These are phyloP conservation scores for Cadophora malorum DNA, from an alignment of 2,329 filamentous ascomycete species.

Conservation along the genomic window DNA sequence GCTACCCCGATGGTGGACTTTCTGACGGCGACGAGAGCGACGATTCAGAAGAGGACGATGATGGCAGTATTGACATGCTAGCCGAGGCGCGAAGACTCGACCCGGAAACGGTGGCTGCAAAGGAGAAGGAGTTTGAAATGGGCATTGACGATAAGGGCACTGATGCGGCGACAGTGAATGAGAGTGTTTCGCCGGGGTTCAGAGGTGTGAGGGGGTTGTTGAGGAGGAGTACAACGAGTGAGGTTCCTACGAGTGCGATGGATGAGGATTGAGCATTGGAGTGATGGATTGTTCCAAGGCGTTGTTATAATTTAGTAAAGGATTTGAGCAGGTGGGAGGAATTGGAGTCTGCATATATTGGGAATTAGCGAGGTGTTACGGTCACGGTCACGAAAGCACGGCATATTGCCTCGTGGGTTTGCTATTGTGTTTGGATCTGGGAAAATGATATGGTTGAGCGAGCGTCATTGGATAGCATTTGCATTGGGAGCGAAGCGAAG, in stretches of 20 bases:
- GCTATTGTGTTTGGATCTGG: not conserved
- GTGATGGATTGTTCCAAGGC: no score
- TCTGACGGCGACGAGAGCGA: slow-evolving; percentile 19
- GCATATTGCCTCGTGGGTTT: not conserved
- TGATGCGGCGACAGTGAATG: slow-evolving; percentile 28
- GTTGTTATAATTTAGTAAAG: no score
- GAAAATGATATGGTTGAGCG: not conserved
- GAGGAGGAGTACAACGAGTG: not conserved
- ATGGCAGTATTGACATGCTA: slow-evolving; percentile 37
- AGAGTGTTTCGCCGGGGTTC: slow-evolving; percentile 13
- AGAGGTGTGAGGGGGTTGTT: not conserved
- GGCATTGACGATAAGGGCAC: slow-evolving; percentile 11
- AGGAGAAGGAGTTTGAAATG: slow-evolving; percentile 37
- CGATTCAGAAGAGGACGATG: slow-evolving; percentile 31
- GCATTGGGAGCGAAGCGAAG: slow-evolving; percentile 8
- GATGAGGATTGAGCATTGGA: not conserved
- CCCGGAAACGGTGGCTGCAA: slow-evolving; percentile 28
- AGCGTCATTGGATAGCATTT: not conserved
- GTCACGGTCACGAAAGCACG: not conserved
- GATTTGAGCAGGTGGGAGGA: not conserved
- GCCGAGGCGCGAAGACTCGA: slow-evolving; percentile 30
- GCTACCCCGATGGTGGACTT: slow-evolving; percentile 3
- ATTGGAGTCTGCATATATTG: not conserved
- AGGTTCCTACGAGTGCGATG: not conserved
- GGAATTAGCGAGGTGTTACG: slow-evolving; percentile 12